Conservation (phyloP, 2,329 filamentous ascomycete species). For the Colletotrichum orchidophilum region DNA sequence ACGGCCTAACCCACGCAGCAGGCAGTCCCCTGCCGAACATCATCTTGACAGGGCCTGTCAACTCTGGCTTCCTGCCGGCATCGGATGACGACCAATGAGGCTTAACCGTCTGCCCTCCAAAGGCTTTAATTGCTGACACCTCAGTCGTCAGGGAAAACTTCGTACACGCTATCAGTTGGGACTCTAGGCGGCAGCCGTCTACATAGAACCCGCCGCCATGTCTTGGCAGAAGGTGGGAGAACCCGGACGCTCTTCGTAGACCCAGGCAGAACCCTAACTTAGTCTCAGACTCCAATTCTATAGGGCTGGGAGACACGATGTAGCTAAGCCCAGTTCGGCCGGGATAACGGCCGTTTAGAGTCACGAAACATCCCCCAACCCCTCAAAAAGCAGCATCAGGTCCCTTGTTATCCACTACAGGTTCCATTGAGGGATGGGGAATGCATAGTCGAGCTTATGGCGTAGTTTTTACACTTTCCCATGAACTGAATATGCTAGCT, state of each 20-base stretch:
- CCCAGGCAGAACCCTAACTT: not conserved
- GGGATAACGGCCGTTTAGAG: no score
- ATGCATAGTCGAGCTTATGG: not conserved
- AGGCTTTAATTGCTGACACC: not conserved
- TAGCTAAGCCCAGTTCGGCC: not conserved
- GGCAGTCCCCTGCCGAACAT: not conserved
- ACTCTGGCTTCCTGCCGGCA: not conserved
- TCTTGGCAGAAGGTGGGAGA: not conserved
- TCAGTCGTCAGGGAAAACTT: not conserved
- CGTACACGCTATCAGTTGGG: no score
- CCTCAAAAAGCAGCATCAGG: not conserved
- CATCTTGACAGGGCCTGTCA: slow-evolving; percentile 3
- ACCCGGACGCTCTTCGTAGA: not conserved
- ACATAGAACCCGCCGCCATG: not conserved
- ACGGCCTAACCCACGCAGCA: not conserved
- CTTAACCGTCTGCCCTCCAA: not conserved
- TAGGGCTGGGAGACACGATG: not conserved
- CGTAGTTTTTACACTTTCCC: not conserved
- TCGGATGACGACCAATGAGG: not conserved
- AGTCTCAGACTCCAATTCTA: not conserved
- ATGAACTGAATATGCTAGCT: not conserved
- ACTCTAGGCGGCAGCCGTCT: not conserved
- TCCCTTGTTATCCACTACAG: no score
- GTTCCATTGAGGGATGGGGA: not conserved
- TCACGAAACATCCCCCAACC: not conserved